Evolutionary conservation across 2,329 filamentous ascomycete genomes (phyloP), one percentile per base, ranked within the genome.

Genomic region (Arthrobotrys conoides): DNA sequence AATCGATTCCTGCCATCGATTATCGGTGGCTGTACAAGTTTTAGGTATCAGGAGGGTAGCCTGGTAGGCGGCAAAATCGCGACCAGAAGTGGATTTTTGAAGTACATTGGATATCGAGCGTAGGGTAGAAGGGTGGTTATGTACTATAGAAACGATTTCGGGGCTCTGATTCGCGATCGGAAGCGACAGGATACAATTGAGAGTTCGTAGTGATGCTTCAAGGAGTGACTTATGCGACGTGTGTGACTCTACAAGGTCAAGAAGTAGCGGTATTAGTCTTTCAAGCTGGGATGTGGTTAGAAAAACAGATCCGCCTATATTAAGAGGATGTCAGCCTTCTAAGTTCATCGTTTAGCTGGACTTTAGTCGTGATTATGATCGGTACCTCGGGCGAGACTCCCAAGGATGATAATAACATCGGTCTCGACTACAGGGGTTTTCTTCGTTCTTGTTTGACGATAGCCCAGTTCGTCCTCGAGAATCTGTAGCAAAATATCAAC

Each of bases 351-450:
- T 57, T 38, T 27, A 41, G 57, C 20, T 12, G 36, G 38, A 22
- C 6, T 36, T 24, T 6, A 16, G 27, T 18, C 36, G n/a, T 55
- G 27, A 33, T 46, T 27, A 64, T n/a, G n/a, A n/a, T 66, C 81
- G 87, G 82, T 87, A 94, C 94, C 94, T 85, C 92, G 91, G 72
- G 93, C 93, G 83, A 98, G 89, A 84, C 93, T 96, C 57, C 91
- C 91, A 41, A 97, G 86, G n/a, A 97, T 88, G 80, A 96, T 90
- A 82, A 59, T 81, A 71, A 71, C 81, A 79, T 65, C 82, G 76
- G 83, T 84, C 81, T 83, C 84, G 20, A 83, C 82, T 76, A 83
- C 84, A 67, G 82, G 80, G 82, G 83, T 86, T 84, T 71, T 71
- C 72, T 71, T 77, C 61, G 51, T 81, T 71, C 46, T 82, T 49